Evolutionary conservation across 2,329 filamentous ascomycete species (phyloP).

Genomic region (Epichloe sibirici): DNA sequence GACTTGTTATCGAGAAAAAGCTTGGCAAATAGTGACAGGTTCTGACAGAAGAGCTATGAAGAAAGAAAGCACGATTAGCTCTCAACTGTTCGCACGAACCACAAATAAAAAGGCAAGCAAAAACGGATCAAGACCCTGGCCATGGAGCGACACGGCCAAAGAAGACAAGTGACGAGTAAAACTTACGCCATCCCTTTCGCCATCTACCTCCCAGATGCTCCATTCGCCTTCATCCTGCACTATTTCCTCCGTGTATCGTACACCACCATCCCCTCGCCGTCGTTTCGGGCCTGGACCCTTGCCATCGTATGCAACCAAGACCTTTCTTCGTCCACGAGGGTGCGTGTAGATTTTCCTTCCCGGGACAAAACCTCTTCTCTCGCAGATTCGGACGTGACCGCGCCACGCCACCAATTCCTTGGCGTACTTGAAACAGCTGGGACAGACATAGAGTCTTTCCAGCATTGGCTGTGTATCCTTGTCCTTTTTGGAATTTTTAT

Average conservation of each 20-base stretch:
- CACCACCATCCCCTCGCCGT: slow-evolving; percentile 22
- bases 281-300: slow-evolving; percentile 24
- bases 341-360: slow-evolving; percentile 65
- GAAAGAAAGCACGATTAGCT: background rate
- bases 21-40: slow-evolving; percentile 90
- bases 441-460: slow-evolving; percentile 72
- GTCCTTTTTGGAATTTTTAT: slow-evolving; percentile 20
- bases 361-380: slow-evolving; percentile 37
- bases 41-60: slow-evolving; percentile 72
- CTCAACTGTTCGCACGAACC: background rate
- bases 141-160: too few relatives aligned
- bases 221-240: slow-evolving; percentile 56
- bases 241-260: slow-evolving; percentile 30
- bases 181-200: slow-evolving; percentile 64
- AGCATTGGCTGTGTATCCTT: slow-evolving; percentile 35
- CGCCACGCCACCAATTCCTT: slow-evolving; percentile 47
- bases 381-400: slow-evolving; percentile 46
- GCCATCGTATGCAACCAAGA: slow-evolving; percentile 23
- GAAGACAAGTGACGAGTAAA: background rate
- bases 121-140: too few relatives aligned
- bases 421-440: slow-evolving; percentile 89
- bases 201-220: slow-evolving; percentile 86
- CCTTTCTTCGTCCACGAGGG: slow-evolving; percentile 31
- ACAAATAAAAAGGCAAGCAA: background rate
- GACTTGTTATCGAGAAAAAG: slow-evolving; percentile 97